Evolutionary conservation across 257 asterid genomes (phyloP).

Genomic region (Hygrophila difformis): DNA sequence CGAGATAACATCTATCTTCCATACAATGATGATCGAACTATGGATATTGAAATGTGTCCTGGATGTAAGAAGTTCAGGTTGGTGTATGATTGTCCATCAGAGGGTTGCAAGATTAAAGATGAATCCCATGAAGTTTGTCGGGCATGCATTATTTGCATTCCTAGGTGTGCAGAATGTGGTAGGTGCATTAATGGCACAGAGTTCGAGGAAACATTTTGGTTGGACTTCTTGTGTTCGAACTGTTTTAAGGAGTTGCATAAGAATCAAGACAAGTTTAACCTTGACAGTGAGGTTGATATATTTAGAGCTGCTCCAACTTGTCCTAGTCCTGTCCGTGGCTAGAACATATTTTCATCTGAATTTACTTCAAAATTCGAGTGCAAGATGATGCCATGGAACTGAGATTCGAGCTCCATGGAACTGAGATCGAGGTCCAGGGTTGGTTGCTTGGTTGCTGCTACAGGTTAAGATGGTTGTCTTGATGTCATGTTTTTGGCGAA

Average conservation of each 20-base stretch:
- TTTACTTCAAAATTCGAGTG: too few relatives aligned
- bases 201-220: slow-evolving; percentile 60
- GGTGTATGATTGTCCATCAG: slow-evolving; percentile 88
- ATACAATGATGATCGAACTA: slow-evolving; percentile 56
- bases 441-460: too few relatives aligned
- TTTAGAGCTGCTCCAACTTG: slow-evolving; percentile 10
- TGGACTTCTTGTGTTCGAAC: slow-evolving; percentile 59
- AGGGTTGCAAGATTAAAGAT: slow-evolving; percentile 51
- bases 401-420: too few relatives aligned
- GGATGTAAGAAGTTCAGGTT: slow-evolving; percentile 50
- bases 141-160: slow-evolving; percentile 61
- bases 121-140: slow-evolving; percentile 37
- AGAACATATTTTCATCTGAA: too few relatives aligned
- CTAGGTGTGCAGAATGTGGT: slow-evolving; percentile 76
- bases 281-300: slow-evolving; percentile 18
- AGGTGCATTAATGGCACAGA: slow-evolving; percentile 53
- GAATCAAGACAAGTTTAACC: slow-evolving; percentile 20
- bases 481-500: too few relatives aligned
- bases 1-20: slow-evolving; percentile 48
- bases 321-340: too few relatives aligned
- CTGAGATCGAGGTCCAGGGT: too few relatives aligned
- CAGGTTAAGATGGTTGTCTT: too few relatives aligned
- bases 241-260: slow-evolving; percentile 33
- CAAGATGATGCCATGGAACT: too few relatives aligned
- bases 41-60: slow-evolving; percentile 81